Base-by-base conservation (phyloP, 495 filamentous ascomycete species). In the Rhizodiscina lignyota region DNA sequence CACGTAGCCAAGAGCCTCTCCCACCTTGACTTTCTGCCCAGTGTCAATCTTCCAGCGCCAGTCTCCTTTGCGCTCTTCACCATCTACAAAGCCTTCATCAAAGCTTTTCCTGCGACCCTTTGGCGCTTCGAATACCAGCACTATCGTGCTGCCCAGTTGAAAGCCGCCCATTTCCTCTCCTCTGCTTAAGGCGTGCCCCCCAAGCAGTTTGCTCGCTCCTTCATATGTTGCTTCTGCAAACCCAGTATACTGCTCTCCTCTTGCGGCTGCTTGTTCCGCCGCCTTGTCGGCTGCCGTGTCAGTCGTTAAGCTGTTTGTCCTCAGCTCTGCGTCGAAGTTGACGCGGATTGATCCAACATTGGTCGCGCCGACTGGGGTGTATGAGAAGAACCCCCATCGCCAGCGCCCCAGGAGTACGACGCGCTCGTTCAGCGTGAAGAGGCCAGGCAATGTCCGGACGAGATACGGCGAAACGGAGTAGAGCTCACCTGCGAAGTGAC, bases 161-260 rank as follows among this genome's bases (percentile, higher is more conserved):
- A 99, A 99, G 0, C 89, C 89, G 18, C 89, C 89, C 83, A 99
- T 94, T 56, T 99, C 91, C 42, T 91, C 86, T 18, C 89, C 89
- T 26, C 83, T 68, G 31, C 74, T 65, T 39, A 96, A 56, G 6
- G 89, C 77, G 52, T 94, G 72, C 8, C 89, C 89, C 18, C 74
- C 70, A 2, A 99, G 65, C 1, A 92, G 67, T 8, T 58, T 49
- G 55, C 79, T 89, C 4, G 86, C 82, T 15, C 67, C 66, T 37
- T 66, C 72, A 48, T 96, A 99, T 12, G 78, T 87, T 4, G 89
- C 89, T 59, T 96, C 91, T 1, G 77, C 74, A 51, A 83, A 94
- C 5, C 86, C 85, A 20, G 72, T 67, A 51, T 89, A 87, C 16
- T 73, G 67, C 58, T 93, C 82, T 12, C 83, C 84, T 0, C 74